Evolutionary conservation across 1,139 yeast genomes (phyloP).

Genomic region (Lodderomyces margitis): DNA sequence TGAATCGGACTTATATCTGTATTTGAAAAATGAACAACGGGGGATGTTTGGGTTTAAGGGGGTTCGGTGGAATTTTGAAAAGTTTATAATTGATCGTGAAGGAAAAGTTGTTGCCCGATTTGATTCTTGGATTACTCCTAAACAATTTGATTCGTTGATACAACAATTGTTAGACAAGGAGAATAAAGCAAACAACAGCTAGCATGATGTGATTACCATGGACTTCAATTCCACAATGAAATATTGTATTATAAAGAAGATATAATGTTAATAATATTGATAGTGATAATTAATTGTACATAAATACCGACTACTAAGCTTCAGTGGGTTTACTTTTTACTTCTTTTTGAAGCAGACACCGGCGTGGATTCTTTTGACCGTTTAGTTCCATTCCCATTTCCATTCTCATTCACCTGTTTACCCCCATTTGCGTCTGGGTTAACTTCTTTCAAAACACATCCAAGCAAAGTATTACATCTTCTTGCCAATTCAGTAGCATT

Average conservation of each 20-base stretch:
- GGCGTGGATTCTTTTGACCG: slow-evolving; percentile 18
- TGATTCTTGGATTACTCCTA: slow-evolving; percentile 69
- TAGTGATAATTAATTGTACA: background rate
- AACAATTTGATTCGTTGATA: slow-evolving; percentile 49
- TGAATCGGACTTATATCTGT: slow-evolving; percentile 30
- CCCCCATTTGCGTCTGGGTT: slow-evolving; percentile 16
- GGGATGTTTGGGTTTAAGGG: slow-evolving; percentile 78
- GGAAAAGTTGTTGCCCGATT: slow-evolving; percentile 76
- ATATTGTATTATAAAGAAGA: background rate
- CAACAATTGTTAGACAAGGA: slow-evolving; percentile 36
- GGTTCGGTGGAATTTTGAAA: slow-evolving; percentile 94
- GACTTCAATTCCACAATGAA: too few relatives aligned
- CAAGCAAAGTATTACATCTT: slow-evolving; percentile 64
- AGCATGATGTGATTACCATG: too few relatives aligned
- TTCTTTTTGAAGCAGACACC: background rate
- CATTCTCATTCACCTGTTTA: slow-evolving; percentile 4
- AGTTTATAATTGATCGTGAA: slow-evolving; percentile 68
- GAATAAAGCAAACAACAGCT: background rate
- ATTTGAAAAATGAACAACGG: slow-evolving; percentile 25
- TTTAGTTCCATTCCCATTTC: slow-evolving; percentile 10
- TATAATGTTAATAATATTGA: background rate
- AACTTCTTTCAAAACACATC: slow-evolving; percentile 63
- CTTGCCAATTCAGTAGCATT: slow-evolving; percentile 63
- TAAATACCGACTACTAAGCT: too few relatives aligned
- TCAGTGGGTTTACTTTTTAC: background rate